These are phyloP conservation scores for Hygrocybe coccinea DNA, from an alignment of 768 basidiomycete species.

Conservation along the genomic window DNA sequence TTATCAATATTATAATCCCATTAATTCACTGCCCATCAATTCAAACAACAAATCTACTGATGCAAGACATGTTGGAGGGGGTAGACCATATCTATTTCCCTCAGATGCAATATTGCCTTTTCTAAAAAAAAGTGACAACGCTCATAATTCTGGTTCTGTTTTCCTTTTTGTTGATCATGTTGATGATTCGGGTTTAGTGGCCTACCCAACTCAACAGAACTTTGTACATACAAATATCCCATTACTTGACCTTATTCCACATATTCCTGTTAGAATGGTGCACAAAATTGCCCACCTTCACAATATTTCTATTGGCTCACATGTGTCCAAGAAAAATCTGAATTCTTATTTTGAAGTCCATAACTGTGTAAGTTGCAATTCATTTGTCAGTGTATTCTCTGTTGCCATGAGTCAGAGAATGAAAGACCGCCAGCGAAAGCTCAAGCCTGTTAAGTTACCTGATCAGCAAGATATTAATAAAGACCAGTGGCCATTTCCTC, in stretches of 20 bases:
- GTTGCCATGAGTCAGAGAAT: not conserved
- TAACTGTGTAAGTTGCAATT: conserved; percentile 1
- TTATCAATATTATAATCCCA: too few relatives aligned
- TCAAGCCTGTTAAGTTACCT: conserved; percentile 10
- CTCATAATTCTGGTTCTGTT: not conserved
- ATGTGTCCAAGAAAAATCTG: not conserved
- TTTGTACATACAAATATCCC: conserved; percentile 1
- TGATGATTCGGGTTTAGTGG: not conserved
- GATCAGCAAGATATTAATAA: conserved; percentile 17
- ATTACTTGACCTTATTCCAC: not conserved
- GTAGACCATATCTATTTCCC: not conserved
- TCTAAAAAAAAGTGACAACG: not conserved
- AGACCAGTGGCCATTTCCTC: conserved; percentile 2
- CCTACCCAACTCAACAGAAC: not conserved
- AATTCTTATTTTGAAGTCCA: not conserved
- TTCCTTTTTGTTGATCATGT: conserved; percentile 2
- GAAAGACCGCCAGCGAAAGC: not conserved
- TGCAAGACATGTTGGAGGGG: not conserved
- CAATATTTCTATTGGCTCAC: not conserved
- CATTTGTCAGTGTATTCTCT: not conserved
- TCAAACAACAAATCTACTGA: too few relatives aligned
- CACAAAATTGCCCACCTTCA: conserved; percentile 3
- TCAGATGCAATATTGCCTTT: not conserved
- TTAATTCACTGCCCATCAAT: too few relatives aligned
- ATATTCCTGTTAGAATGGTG: not conserved